Conservation (phyloP, 768 basidiomycete species). For the Leccinum rimulosum region DNA sequence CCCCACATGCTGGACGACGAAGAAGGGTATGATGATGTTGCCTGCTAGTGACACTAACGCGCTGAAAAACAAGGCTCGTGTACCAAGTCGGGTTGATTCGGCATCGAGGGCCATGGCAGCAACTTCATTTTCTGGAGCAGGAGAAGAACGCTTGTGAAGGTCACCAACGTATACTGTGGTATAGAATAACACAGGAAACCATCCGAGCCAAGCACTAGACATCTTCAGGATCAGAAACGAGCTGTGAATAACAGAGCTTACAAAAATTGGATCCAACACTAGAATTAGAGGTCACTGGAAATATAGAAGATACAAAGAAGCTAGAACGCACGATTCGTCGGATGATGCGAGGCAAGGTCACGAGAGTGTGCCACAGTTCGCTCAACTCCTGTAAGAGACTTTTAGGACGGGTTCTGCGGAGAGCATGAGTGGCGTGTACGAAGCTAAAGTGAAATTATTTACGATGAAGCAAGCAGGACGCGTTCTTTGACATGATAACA, state of each 20-base stretch:
- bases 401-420: constrained; percentile 21
- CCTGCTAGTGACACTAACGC: constrained; percentile 64
- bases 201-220: constrained; percentile 74
- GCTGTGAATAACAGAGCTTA: constrained; percentile 35
- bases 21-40: constrained; percentile 70
- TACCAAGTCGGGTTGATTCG: constrained; percentile 80
- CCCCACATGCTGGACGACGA: constrained; percentile 38
- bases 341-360: constrained; percentile 69
- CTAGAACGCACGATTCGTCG: constrained; percentile 66
- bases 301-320: constrained; percentile 2
- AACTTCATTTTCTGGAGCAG: constrained; percentile 28
- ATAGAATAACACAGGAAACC: constrained; percentile 93
- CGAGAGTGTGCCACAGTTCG: constrained; percentile 70
- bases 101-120: constrained; percentile 44
- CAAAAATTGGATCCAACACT: constrained; percentile 85
- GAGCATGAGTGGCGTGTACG: constrained; percentile 3
- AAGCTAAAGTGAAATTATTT: neutral
- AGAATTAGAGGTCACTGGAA: constrained; percentile 8
- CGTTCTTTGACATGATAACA: constrained; percentile 66
- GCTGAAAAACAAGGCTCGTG: constrained; percentile 78
- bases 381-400: constrained; percentile 45
- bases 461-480: constrained; percentile 53
- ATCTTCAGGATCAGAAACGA: constrained; percentile 3
- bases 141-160: constrained; percentile 60
- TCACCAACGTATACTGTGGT: constrained; percentile 87